phyloP scores from a whole-genome alignment of 176 grass and related monocot genomes.

The Carex parvula region DNA sequence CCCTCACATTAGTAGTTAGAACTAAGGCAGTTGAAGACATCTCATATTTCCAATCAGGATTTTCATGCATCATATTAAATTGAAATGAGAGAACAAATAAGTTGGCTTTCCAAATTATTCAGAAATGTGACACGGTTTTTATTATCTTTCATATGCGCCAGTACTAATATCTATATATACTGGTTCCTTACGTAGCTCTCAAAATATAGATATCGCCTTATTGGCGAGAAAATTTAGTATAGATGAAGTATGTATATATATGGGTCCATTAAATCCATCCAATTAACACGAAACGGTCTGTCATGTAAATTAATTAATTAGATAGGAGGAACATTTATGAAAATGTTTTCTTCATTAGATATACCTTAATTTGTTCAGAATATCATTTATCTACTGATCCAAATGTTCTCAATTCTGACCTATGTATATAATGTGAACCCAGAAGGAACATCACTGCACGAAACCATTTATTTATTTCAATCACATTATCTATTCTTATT shows the following conservation, averaged over 20 bases:
- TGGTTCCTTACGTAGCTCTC: not conserved
- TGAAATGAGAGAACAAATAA: not conserved
- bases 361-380: not conserved
- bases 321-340: not conserved
- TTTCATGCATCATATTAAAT: not conserved
- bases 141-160: not conserved
- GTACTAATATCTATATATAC: not conserved
- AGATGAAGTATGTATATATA: not conserved
- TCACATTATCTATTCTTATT: not conserved
- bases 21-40: not conserved
- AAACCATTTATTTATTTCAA: not conserved
- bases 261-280: not conserved
- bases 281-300: not conserved
- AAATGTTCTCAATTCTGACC: not conserved
- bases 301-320: not conserved
- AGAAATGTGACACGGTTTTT: not conserved
- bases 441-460: not conserved
- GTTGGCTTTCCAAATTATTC: not conserved
- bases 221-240: not conserved
- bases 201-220: not conserved
- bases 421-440: not conserved
- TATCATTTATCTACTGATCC: not conserved
- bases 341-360: not conserved
- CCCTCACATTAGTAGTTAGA: not conserved
- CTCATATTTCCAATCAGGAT: not conserved